Percentiles rank a stretch among this genome's conserved stretches.
These are phyloP conservation scores for Aspergillus jensenii DNA, from an alignment of 2,329 filamentous ascomycete genomes.

Conservation along the genomic window DNA sequence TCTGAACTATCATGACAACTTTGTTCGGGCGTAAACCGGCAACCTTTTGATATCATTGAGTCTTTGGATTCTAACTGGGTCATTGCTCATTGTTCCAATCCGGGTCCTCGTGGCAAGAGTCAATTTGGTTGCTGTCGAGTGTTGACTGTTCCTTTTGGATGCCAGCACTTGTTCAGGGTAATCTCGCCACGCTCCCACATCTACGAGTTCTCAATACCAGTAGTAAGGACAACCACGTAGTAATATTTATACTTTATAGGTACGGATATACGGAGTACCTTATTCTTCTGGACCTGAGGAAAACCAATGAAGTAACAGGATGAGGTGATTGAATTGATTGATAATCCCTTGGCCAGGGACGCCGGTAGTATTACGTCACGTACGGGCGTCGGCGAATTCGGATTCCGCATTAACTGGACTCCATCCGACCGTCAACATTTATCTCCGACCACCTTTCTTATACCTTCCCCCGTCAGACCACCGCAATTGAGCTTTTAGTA, in stretches of 20 bases:
- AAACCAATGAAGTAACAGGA: not conserved
- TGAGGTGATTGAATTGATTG: slow-evolving; percentile 5
- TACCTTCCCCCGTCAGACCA: slow-evolving; percentile 8
- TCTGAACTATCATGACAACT: too few species aligned
- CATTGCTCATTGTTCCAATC: not conserved
- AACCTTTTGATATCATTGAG: not conserved
- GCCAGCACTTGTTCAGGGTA: not conserved
- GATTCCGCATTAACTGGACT: slow-evolving; percentile 6
- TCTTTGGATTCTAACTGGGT: not conserved
- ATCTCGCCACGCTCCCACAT: not conserved
- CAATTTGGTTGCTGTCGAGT: too few species aligned
- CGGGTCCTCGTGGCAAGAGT: not conserved
- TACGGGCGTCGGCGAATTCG: slow-evolving; percentile 1
- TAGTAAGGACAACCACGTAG: not conserved
- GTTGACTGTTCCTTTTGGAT: not conserved
- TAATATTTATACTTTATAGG: not conserved
- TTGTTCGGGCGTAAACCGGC: too few species aligned
- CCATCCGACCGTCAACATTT: not conserved
- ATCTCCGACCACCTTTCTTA: not conserved
- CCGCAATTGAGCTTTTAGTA: slow-evolving; percentile 16
- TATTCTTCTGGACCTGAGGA: not conserved
- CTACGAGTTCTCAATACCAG: not conserved
- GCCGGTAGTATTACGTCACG: slow-evolving; percentile 3
- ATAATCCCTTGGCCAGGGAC: slow-evolving; percentile 7
- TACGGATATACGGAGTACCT: not conserved